Conservation (phyloP, 257 asterid species). For the Craterostigma plantagineum region DNA sequence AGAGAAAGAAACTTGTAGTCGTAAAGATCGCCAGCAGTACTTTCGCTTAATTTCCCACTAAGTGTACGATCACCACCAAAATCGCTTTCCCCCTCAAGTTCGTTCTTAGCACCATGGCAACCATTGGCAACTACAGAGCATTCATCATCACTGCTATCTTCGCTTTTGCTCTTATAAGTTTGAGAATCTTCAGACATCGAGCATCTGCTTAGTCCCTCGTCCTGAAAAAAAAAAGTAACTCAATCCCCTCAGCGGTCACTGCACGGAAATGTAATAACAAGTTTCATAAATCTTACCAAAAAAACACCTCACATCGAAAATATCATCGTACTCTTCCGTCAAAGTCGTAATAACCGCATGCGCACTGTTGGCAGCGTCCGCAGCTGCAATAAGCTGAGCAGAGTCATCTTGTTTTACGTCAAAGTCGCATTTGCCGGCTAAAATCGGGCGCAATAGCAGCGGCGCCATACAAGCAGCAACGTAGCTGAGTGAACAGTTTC, state of each 20-base stretch:
- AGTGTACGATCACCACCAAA: too few relatives aligned
- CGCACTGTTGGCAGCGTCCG: slow-evolving; percentile 92
- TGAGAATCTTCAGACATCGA: slow-evolving; percentile 82
- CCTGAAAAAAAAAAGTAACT: slow-evolving; percentile 25
- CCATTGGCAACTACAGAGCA: slow-evolving; percentile 51
- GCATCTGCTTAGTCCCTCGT: slow-evolving; percentile 67
- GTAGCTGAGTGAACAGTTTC: too few relatives aligned
- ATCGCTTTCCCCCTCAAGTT: slow-evolving; percentile 64
- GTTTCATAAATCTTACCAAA: too few relatives aligned
- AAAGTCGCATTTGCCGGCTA: too few relatives aligned
- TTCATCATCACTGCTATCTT: slow-evolving; percentile 35
- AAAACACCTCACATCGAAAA: slow-evolving; percentile 52
- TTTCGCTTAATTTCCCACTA: slow-evolving; percentile 87
- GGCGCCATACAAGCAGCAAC: slow-evolving; percentile 99
- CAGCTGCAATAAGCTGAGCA: slow-evolving; percentile 98
- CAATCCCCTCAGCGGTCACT: too few relatives aligned
- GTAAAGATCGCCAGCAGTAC: slow-evolving; percentile 80
- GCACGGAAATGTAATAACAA: too few relatives aligned
- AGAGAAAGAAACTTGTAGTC: slow-evolving; percentile 64
- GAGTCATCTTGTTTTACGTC: slow-evolving; percentile 66
- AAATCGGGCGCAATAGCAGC: slow-evolving; percentile 84
- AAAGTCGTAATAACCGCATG: slow-evolving; percentile 74
- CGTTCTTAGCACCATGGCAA: slow-evolving; percentile 82
- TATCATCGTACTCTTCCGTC: slow-evolving; percentile 73
- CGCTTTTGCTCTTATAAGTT: slow-evolving; percentile 69